phyloP scores from a whole-genome alignment of 345 rosid genomes.

The Mercurialis annua region DNA sequence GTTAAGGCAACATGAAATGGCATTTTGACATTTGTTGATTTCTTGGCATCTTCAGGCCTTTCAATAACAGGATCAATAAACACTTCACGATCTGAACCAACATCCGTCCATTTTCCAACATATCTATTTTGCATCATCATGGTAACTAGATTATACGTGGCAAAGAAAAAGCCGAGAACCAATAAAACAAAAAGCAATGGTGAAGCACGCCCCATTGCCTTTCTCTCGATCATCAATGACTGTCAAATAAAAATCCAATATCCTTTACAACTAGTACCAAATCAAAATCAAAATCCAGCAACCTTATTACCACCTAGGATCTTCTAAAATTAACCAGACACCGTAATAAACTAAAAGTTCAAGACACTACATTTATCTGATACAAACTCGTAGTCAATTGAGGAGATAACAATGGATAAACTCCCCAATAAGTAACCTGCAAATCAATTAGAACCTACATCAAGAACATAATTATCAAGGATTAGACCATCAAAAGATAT shows the following conservation, averaged over 20 bases:
- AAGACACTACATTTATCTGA: not conserved
- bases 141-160: conserved; percentile 66
- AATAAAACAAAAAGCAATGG: conserved; percentile 50
- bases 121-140: conserved; percentile 28
- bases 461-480: not conserved
- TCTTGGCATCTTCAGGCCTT: conserved; percentile 51
- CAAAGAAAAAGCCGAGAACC: conserved; percentile 64
- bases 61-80: conserved; percentile 62
- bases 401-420: conserved; percentile 12
- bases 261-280: not conserved
- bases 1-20: conserved; percentile 83
- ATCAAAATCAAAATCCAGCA: not conserved
- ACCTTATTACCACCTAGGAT: conserved; percentile 3
- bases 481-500: not conserved
- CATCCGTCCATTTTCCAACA: conserved; percentile 9
- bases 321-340: not conserved
- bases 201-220: conserved; percentile 56
- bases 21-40: conserved; percentile 23
- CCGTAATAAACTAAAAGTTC: not conserved
- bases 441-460: not conserved
- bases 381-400: not conserved
- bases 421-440: conserved; percentile 15
- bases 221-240: conserved; percentile 28
- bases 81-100: conserved; percentile 25
- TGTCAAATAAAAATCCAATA: conserved; percentile 8